phyloP scores from a whole-genome alignment of 2,329 filamentous ascomycete species.

The Xylariaceae sp. region DNA sequence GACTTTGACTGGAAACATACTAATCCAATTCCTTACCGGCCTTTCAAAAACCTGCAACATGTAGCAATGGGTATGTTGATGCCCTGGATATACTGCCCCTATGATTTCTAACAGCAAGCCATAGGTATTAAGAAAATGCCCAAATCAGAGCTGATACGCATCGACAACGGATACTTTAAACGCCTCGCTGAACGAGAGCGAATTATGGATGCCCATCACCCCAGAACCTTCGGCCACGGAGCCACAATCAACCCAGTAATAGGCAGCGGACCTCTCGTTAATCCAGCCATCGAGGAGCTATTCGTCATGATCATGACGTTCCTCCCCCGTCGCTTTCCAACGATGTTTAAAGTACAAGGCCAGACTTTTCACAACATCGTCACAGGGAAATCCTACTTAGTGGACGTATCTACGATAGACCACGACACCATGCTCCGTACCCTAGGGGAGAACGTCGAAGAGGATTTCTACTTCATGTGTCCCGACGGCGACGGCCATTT shows the following conservation, averaged over 20 bases:
- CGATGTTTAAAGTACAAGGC: constrained; percentile 10
- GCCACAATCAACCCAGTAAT: too few relatives aligned
- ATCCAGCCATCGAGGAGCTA: constrained; percentile 14
- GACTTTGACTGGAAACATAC: too few relatives aligned
- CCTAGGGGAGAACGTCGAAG: background rate
- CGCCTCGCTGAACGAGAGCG: constrained; percentile 11
- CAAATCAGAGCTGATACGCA: constrained; percentile 14
- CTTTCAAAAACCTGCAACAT: too few relatives aligned
- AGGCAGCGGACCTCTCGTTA: constrained; percentile 9
- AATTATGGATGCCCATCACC: constrained; percentile 8
- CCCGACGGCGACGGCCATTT: constrained; percentile 10
- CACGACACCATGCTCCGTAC: background rate
- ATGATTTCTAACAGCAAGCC: background rate
- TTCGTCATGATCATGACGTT: constrained; percentile 15
- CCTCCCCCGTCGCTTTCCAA: constrained; percentile 13
- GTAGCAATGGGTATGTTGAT: background rate
- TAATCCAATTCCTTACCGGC: too few relatives aligned
- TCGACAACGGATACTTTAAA: constrained; percentile 12
- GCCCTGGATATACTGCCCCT: too few relatives aligned
- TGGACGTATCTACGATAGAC: background rate
- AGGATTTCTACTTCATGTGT: constrained; percentile 20
- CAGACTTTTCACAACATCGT: constrained; percentile 13
- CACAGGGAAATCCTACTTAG: constrained; percentile 1
- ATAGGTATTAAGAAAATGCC: background rate
- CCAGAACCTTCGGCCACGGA: too few relatives aligned